Base-by-base conservation (phyloP, 768 basidiomycete genomes). In the Mycena metata region DNA sequence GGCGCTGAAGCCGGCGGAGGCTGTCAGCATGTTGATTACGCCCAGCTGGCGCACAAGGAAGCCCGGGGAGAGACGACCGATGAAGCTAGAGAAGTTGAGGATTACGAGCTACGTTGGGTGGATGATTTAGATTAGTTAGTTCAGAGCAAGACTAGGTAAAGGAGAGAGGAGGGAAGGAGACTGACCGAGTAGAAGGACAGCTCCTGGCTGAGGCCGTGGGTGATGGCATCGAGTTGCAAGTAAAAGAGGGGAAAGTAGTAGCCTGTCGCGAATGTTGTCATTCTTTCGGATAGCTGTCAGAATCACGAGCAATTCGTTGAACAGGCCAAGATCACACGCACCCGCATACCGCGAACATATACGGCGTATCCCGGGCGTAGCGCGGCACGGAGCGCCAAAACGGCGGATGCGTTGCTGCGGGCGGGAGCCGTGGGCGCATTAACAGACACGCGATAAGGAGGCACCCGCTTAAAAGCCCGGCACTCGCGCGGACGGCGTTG, bases 401-500 rank as follows among this genome's bases (percentile, higher is more conserved):
- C 9, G 35, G 36, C 19, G 61, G 59, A 23, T 50, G 51, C 16
- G 64, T 58, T 35, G 76, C 75, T 5, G 79, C 75, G 7, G 84
- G 81, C 0, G 79, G 75, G 0, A 80, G 54, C 30, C 82, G 80
- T 8, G 84, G 76, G 41, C 76, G 75, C 77, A 85, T 82, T 51
- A 83, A 66, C 6, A 80, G 30, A 69, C 83, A 80, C 0, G 82
- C 83, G 52, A 83, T 71, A 26, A 82, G 41, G 56, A 87, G 72
- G 13, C 82, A 69, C 3, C 74, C 84, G 12, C 78, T 74, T 35
- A 83, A 71, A 30, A 88, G 69, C 42, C 72, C 80, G 0, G 83
- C 85, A 59, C 79, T 84, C n/a, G 78, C 80, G 3, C 84, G 79
- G 35, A 82, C 82, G 15, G 82, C 80, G 30, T 79, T 81, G 19